phyloP scores from a whole-genome alignment of 2,329 filamentous ascomycete genomes.

The Myriosclerotinia duriaeana region DNA sequence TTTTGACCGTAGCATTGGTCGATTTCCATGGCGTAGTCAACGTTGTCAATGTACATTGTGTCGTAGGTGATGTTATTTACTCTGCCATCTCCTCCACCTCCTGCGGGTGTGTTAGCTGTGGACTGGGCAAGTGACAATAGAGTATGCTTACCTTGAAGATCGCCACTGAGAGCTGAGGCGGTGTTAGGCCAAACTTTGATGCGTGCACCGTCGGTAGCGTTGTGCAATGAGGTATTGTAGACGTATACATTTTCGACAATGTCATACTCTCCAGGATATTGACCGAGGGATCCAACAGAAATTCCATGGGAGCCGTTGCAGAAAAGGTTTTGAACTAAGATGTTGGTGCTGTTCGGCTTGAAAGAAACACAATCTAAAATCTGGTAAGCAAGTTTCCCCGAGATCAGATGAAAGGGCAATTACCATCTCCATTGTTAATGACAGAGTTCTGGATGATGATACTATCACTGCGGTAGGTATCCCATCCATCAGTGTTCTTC shows the following conservation, averaged over 20 bases:
- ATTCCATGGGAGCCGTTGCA: slow-evolving; percentile 73
- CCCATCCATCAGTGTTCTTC: slow-evolving; percentile 67
- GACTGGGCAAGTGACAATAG: not conserved
- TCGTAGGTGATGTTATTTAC: slow-evolving; percentile 69
- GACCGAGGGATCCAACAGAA: slow-evolving; percentile 68
- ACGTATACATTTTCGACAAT: slow-evolving; percentile 69
- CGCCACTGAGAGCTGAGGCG: slow-evolving; percentile 54
- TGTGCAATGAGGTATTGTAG: slow-evolving; percentile 58
- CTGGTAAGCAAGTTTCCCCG: not conserved
- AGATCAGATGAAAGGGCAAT: slow-evolving; percentile 1
- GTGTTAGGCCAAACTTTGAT: slow-evolving; percentile 69
- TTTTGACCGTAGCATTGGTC: slow-evolving; percentile 66
- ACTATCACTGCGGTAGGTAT: slow-evolving; percentile 60
- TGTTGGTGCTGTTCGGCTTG: slow-evolving; percentile 70
- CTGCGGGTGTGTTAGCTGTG: slow-evolving; percentile 37
- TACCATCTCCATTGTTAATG: slow-evolving; percentile 61
- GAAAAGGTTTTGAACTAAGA: slow-evolving; percentile 64
- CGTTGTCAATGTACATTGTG: slow-evolving; percentile 58
- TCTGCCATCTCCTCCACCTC: slow-evolving; percentile 61
- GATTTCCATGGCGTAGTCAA: slow-evolving; percentile 64
- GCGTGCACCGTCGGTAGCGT: slow-evolving; percentile 60
- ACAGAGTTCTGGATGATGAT: slow-evolving; percentile 67
- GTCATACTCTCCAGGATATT: slow-evolving; percentile 61
- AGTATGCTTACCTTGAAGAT: slow-evolving; percentile 47
- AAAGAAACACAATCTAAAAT: slow-evolving; percentile 64